phyloP scores from a whole-genome alignment of 2,329 filamentous ascomycete genomes.

The Xylaria arbuscula region DNA sequence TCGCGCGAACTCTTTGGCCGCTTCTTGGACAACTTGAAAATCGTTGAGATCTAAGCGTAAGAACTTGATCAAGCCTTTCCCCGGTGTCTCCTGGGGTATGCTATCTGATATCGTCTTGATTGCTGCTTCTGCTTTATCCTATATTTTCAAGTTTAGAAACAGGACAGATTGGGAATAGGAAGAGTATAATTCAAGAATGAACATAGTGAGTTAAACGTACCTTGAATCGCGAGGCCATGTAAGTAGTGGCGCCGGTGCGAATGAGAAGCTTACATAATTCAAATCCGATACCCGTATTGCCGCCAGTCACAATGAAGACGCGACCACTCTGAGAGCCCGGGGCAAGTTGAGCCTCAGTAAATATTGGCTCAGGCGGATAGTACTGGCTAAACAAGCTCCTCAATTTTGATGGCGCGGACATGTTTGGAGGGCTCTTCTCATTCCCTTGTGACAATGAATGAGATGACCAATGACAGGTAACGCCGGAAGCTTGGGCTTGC shows the following conservation, averaged over 20 bases:
- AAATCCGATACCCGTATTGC: slow-evolving; percentile 57
- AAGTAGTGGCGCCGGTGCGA: slow-evolving; percentile 62
- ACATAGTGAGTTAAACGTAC: slow-evolving; percentile 32
- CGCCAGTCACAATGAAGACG: slow-evolving; percentile 61
- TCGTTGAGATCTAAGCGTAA: slow-evolving; percentile 40
- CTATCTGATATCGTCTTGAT: slow-evolving; percentile 48
- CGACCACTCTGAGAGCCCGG: slow-evolving; percentile 42
- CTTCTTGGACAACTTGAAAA: slow-evolving; percentile 32
- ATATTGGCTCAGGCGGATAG: too few relatives aligned
- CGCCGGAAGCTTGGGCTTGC: too few relatives aligned
- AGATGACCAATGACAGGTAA: too few relatives aligned
- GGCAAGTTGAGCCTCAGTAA: background rate
- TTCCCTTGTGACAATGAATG: too few relatives aligned
- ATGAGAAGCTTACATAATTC: slow-evolving; percentile 66
- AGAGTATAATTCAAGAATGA: too few relatives aligned
- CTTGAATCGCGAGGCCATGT: slow-evolving; percentile 60
- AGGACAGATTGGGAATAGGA: too few relatives aligned
- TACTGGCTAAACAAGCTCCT: too few relatives aligned
- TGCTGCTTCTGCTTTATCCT: slow-evolving; percentile 48
- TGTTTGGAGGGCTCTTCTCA: too few relatives aligned
- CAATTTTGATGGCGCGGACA: too few relatives aligned
- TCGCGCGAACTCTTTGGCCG: slow-evolving; percentile 37
- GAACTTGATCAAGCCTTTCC: slow-evolving; percentile 37
- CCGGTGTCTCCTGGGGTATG: slow-evolving; percentile 17
- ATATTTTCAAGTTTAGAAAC: slow-evolving; percentile 39